Conservation (phyloP, 2,329 filamentous ascomycete genomes). For the Atkinsonella texensis region DNA sequence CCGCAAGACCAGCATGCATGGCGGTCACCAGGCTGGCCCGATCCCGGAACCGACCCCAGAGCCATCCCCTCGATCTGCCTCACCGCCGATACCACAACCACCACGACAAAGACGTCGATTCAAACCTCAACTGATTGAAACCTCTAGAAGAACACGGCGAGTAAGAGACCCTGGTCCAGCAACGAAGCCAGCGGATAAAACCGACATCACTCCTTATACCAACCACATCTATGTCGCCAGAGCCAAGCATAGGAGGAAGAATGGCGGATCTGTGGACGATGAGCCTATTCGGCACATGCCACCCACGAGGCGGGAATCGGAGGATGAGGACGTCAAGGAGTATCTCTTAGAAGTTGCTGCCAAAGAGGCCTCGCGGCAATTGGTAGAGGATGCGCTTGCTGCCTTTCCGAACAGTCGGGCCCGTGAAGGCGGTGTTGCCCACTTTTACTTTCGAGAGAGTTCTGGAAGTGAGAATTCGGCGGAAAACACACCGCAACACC, state of each 20-base stretch:
- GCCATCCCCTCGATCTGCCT: slow-evolving; percentile 37
- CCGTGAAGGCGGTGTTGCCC: slow-evolving; percentile 56
- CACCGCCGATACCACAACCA: slow-evolving; percentile 28
- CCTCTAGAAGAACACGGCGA: slow-evolving; percentile 58
- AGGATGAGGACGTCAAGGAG: slow-evolving; percentile 63
- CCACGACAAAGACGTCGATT: slow-evolving; percentile 42
- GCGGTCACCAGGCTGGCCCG: slow-evolving; percentile 24
- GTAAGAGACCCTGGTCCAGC: slow-evolving; percentile 52
- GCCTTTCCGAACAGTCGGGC: slow-evolving; percentile 64
- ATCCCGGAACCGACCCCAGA: slow-evolving; percentile 47
- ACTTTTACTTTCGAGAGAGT: slow-evolving; percentile 56
- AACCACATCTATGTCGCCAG: slow-evolving; percentile 44
- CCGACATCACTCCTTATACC: slow-evolving; percentile 55
- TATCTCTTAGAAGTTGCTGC: slow-evolving; percentile 72
- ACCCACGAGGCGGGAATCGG: slow-evolving; percentile 48
- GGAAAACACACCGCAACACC: slow-evolving; percentile 24
- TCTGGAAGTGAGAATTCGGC: slow-evolving; percentile 42
- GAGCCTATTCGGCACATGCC: slow-evolving; percentile 22
- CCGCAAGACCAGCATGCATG: slow-evolving; percentile 21
- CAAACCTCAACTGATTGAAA: slow-evolving; percentile 71
- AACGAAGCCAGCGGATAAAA: slow-evolving; percentile 55
- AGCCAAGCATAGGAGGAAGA: slow-evolving; percentile 24
- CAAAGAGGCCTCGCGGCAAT: slow-evolving; percentile 65
- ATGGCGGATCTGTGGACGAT: slow-evolving; percentile 18
- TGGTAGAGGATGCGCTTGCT: slow-evolving; percentile 64